phyloP scores from a whole-genome alignment of 352 stramenopile genomes.

The Pythium oligandrum region DNA sequence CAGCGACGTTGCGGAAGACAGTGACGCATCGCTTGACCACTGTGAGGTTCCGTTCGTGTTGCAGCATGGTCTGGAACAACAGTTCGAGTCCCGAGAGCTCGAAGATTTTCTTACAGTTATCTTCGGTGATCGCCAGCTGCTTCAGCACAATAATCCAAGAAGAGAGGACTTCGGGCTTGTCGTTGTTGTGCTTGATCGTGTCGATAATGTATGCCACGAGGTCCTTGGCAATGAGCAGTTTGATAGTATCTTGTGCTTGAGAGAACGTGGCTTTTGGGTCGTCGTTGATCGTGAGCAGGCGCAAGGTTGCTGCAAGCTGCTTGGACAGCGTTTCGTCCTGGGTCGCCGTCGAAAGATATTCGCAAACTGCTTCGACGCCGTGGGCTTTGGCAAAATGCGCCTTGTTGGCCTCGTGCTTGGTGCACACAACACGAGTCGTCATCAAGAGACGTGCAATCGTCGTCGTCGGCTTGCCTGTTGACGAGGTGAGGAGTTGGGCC shows the following conservation, averaged over 20 bases:
- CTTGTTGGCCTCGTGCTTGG: constrained; percentile 73
- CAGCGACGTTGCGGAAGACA: constrained; percentile 69
- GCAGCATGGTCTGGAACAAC: constrained; percentile 48
- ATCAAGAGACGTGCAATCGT: constrained; percentile 21
- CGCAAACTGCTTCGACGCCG: constrained; percentile 37
- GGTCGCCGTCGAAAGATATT: constrained; percentile 24
- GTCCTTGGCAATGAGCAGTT: constrained; percentile 42
- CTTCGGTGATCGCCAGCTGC: constrained; percentile 72
- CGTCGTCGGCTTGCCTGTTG: constrained; percentile 8
- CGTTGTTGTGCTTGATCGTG: constrained; percentile 20
- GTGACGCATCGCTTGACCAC: constrained; percentile 66
- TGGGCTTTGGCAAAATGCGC: constrained; percentile 43
- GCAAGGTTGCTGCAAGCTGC: constrained; percentile 43
- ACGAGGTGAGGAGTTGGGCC: constrained; percentile 14
- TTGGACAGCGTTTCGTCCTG: constrained; percentile 35
- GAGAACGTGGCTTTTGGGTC: constrained; percentile 61
- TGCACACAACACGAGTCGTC: constrained; percentile 35
- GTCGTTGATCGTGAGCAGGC: constrained; percentile 67
- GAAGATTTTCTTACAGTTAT: constrained; percentile 68
- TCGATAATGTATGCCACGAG: constrained; percentile 49
- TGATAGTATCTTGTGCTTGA: constrained; percentile 67
- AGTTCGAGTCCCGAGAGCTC: constrained; percentile 48
- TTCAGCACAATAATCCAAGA: constrained; percentile 70
- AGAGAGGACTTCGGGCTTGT: constrained; percentile 40
- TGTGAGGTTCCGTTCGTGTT: constrained; percentile 36